Evolutionary conservation across 2,329 filamentous ascomycete species (phyloP).

Genomic region (Lasiodiplodia citricola): DNA sequence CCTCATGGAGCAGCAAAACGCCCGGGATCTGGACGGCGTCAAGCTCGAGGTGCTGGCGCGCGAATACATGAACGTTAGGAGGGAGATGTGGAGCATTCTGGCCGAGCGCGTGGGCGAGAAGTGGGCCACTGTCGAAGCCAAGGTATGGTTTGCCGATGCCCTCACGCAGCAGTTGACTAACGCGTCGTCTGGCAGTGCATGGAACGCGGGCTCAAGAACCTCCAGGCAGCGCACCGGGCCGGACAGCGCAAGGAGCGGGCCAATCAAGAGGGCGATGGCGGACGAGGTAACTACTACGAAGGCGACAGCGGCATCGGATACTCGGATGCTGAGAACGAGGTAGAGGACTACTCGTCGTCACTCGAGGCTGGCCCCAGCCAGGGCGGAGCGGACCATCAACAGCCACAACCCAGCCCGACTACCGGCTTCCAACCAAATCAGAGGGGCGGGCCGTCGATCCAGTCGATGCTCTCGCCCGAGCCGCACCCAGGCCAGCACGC

Average conservation of each 20-base stretch:
- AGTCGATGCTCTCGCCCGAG: constrained; percentile 43
- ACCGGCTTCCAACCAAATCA: constrained; percentile 28
- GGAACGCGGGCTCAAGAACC: constrained; percentile 81
- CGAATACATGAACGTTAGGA: constrained; percentile 79
- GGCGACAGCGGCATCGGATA: constrained; percentile 74
- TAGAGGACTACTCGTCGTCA: constrained; percentile 34
- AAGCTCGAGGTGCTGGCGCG: constrained; percentile 76
- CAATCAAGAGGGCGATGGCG: constrained; percentile 42
- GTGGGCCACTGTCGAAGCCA: constrained; percentile 75
- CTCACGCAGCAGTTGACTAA: constrained; percentile 47
- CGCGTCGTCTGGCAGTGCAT: constrained; percentile 65
- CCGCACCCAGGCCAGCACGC: constrained; percentile 18
- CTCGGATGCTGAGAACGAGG: constrained; percentile 54
- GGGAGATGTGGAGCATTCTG: constrained; percentile 80
- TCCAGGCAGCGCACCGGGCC: constrained; percentile 71
- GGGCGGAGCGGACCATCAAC: constrained; percentile 50
- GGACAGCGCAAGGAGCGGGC: constrained; percentile 69
- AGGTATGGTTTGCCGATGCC: constrained; percentile 63
- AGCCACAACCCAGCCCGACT: constrained; percentile 51
- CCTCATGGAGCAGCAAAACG: constrained; percentile 74
- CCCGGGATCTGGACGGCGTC: constrained; percentile 78
- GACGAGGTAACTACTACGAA: constrained; percentile 41
- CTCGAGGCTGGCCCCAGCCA: constrained; percentile 18
- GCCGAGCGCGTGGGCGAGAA: constrained; percentile 65
- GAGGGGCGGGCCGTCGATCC: constrained; percentile 44